Evolutionary conservation across 176 grass and related monocot species (phyloP), one percentile per base, ranked within the genome.

Genomic region (Secale cereale): DNA sequence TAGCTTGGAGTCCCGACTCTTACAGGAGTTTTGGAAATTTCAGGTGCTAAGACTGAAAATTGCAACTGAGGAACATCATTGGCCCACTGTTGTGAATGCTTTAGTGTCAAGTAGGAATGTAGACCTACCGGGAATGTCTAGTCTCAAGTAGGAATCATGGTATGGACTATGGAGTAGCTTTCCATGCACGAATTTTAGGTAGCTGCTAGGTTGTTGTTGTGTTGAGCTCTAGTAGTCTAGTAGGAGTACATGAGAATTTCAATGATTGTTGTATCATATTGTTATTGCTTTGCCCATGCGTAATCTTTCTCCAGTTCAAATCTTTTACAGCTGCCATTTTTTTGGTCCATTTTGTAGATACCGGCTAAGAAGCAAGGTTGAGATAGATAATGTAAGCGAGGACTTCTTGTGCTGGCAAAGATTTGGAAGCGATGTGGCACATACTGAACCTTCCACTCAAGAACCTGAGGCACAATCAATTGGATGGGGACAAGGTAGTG

Each of bases 371-470:
- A 87, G 83, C 40, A 97, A 97, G 83, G 94, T 97, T 86, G 92
- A 97, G 63, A 89, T 94, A 87, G 92, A 94, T 76, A 94, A 92
- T 78, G 91, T 88, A 64, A 97, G 87, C 27, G 72, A 87, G 26
- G 86, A 94, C 19, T 97, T 94, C 16, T 78, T 88, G 36, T 98
- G 96, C 59, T 98, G 96, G 96, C 96, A 98, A 87, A 74, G 84
- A n/a, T 98, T 95, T 87, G 96, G 96, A 14, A 59, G 1, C 16
- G 20, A 83, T 59, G 32, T 84, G 22, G 84, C 68, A 59, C 85
- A 82, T 41, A 8, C 84, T 31, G 45, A 2, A 75, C 68, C 94
- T 74, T 91, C 86, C 52, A 88, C 79, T 61, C 86, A 94, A 85
- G 92, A 94, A 83, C 92, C 88, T 65, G 90, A 93, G 31, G 82